Base-by-base conservation (phyloP, 2,329 filamentous ascomycete genomes). In the Aspergillus carbonarius region DNA sequence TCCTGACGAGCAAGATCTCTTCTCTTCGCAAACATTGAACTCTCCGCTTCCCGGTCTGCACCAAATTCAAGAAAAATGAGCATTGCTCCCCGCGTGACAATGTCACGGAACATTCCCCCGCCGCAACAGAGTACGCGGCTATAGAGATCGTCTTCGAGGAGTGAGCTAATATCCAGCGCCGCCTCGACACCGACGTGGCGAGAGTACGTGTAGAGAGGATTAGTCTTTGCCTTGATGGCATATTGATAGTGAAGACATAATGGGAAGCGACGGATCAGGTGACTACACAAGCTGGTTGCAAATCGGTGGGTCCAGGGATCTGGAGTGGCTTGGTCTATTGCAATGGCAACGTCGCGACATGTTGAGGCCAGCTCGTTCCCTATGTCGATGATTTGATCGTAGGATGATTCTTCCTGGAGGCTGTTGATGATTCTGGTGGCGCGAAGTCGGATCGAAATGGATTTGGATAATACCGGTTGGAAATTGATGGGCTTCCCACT, bases 41-140 rank as follows among this genome's bases (percentile, higher is more conserved):
- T 61, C 8, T 63, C 56, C 27, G 27, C 49, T 42, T 61, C 60
- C 1, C 50, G 12, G 1, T 63, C 49, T 7, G 63, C 27, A 4
- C 17, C 54, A 3, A 70, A 34, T 51, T 69, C 68, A 0, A 65
- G 15, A 20, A 63, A 69, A 6, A 71, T 56, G 9, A 62, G 2
- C 15, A 69, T 27, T 2, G 60, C 66, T 0, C 58, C 65, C 2
- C 67, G 65, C 0, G 68, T 68, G 18, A 72, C 61, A 0, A 72
- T 57, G 23, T 71, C 66, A 15, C 67, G 69, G 52, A 70, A 73
- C 58, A 72, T 66, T 8, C 69, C 71, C 18, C 68, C 68, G 1
- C 72, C 71, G 2, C 60, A 35, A 0, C 63, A 23, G 8, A 72
- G 64, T 3, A 74, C 40, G 3, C 61, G 68, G 27, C 37, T 25